A percentile compares a stretch with the other conserved stretches of the same genome.
Evolutionary conservation across 192 early-diverging fungal genomes (phyloP).

Genomic region (Martensiomyces pterosporus): DNA sequence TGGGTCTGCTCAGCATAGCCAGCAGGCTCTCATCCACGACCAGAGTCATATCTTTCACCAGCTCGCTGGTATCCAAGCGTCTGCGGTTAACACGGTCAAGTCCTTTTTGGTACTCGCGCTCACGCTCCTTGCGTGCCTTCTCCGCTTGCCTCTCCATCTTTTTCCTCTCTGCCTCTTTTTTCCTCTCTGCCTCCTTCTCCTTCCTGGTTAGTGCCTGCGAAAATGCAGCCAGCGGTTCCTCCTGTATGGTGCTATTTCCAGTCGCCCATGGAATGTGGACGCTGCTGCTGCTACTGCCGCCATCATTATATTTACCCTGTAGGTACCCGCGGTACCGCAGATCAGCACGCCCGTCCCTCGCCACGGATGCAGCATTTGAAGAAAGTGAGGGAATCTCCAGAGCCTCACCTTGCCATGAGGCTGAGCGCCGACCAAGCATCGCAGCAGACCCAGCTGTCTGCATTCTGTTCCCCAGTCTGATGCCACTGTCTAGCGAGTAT

Average conservation of each 20-base stretch:
- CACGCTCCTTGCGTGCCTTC: slow-evolving; percentile 4
- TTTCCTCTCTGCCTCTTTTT: slow-evolving; percentile 2
- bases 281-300: background rate
- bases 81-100: slow-evolving; percentile 10
- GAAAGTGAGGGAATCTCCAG: too few relatives aligned
- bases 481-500: too few relatives aligned
- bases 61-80: slow-evolving; percentile 4
- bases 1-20: background rate
- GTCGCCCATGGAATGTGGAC: slow-evolving; percentile 2
- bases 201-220: background rate
- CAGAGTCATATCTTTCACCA: slow-evolving; percentile 26
- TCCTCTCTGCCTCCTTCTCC: slow-evolving; percentile 3
- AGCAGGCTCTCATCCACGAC: slow-evolving; percentile 16
- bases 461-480: too few relatives aligned
- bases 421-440: too few relatives aligned
- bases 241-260: too few relatives aligned
- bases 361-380: too few relatives aligned
- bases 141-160: background rate
- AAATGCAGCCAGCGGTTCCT: too few relatives aligned
- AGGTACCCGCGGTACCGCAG: background rate
- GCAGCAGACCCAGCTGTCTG: too few relatives aligned
- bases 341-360: background rate
- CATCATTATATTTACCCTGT: background rate
- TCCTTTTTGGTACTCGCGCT: background rate
- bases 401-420: too few relatives aligned